Base-by-base conservation (phyloP, 371 early-diverging fungal species). In the Rhizomucor pusillus region DNA sequence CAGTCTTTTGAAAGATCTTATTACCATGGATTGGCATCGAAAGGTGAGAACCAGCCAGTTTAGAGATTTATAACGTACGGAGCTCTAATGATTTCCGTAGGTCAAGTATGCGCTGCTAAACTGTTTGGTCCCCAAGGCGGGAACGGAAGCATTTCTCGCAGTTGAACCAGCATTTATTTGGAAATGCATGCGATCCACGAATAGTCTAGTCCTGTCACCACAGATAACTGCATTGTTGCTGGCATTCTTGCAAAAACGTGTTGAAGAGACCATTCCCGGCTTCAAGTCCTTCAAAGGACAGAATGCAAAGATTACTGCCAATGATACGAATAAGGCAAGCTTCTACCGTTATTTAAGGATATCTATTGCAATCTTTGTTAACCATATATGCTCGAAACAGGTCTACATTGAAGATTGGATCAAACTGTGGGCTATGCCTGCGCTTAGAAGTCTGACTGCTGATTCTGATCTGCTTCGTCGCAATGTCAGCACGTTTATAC, bases 91-190 rank as follows among this genome's bases (percentile, higher is more conserved):
- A 36, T 48, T 4, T 50, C 13, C 23, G 9, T 24, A 71, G 68
- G 81, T 84, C 11, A 90, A 90, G 54, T 87, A 91, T 56, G 71
- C 90, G 9, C 73, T 91, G 40, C 56, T 91, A 37, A 80, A 82
- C 9, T 80, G 84, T 34, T 57, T 91, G 37, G 77, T 85, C 5
- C 70, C 80, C 22, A 83, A 84, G 41, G 62, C 88, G 12, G 73
- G 82, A 12, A 73, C 87, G 9, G 62, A 73, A 5, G 65, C 58
- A 16, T 71, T 89, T 50, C 59, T 88, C 11, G 20, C 41, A 3
- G 62, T 67, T 2, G 86, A 85, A 47, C 81, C 84, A 0, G 80
- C 81, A 11, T 63, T 86, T 14, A 66, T 91, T 18, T 57, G 69
- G 25, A 77, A 75, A 45, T 81, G 85, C 29, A 56, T 91, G 16